Evolutionary conservation across 345 rosid species (phyloP), one percentile per base, ranked within the genome.

Genomic region (Erodium maritimum): DNA sequence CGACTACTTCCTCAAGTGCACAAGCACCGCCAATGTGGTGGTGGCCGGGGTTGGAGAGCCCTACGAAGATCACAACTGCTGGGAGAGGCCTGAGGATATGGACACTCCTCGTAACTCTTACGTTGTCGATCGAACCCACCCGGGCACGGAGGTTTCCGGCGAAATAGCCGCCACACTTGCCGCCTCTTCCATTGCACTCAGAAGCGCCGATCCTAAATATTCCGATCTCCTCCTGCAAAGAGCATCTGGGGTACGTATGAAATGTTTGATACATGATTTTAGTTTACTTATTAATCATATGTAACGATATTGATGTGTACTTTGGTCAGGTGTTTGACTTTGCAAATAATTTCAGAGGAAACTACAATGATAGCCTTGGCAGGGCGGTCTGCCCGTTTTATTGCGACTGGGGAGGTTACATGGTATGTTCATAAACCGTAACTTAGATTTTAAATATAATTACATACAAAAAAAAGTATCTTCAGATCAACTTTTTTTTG

Each of bases 21-120:
- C 95, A 16, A 81, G 86, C 58, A 52, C 64, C 55, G 88, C 85
- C 11, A 76, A 77, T 21, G 14, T 67, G 5, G 73, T 85, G 17
- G 77, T 66, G 17, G 89, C 70, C 29, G 84, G 77, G 56, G 82
- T 85, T 2, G 97, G 88, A 11, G 86, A 86, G 18, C 86, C 86
- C 20, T 59, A 67, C 54, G 21, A 69, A 23, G 97, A 86, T 29
- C 95, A 86, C 67, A 61, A 69, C 60, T 88, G 95, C 73, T 88
- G 96, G 95, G 87, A 86, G 65, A 84, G 98, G 71, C 96, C 98
- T 14, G 96, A 91, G 73, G 96, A 91, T 69, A 91, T 91, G 96
- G 96, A 89, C 75, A 86, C 93, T 0, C 67, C 81, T 5, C 73
- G 95, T 57, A 89, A 79, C 55, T 74, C 82, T 22, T 93, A 72